Evolutionary conservation across 2,329 filamentous ascomycete species (phyloP), one percentile per base, ranked within the genome.

Genomic region (Penicillium concentricum): DNA sequence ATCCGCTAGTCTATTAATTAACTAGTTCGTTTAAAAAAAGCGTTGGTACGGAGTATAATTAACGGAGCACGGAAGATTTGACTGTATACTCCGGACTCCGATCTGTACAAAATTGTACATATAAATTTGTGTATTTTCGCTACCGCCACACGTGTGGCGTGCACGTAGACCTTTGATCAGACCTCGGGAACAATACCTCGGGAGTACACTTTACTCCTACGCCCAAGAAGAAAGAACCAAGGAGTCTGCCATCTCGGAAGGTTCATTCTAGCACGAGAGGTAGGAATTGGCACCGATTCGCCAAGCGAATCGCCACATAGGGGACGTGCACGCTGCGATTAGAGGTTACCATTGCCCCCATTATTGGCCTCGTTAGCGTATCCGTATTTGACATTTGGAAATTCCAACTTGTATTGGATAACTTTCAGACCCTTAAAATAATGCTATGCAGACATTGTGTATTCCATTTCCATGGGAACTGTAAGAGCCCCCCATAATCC

Each of bases 201-300:
- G 32, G 5, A 16, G 15, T 7, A 16, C 15, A 16, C 6, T 35
- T 7, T 35, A 35, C 7, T 4, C 18, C 30, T 30, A 37, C 39
- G 28, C 37, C 18, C 42, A 22, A 42, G 28, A 41, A n/a, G 5
- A 45, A 28, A 52, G 49, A 52, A 52, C 49, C 28, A 37, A 38
- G 22, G 20, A 18, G 1, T 12, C 37, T 32, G 26, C 37, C 18
- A 43, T 9, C 28, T 42, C 20, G 12, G 34, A 32, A 41, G 28
- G 37, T 30, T 28, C 18, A 20, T 50, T 22, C 13, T 15, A 28
- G n/a, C 39, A 42, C 15, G 13, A 56, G 46, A 51, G 26, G 44
- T 43, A 32, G 39, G 48, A 34, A 44, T 47, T 18, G 8, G 37
- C 49, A 41, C 54, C 50, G 48, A 52, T 51, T 56, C 37, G 37